Conservation (phyloP, 2,329 filamentous ascomycete genomes). For the Fusarium chuoi region DNA sequence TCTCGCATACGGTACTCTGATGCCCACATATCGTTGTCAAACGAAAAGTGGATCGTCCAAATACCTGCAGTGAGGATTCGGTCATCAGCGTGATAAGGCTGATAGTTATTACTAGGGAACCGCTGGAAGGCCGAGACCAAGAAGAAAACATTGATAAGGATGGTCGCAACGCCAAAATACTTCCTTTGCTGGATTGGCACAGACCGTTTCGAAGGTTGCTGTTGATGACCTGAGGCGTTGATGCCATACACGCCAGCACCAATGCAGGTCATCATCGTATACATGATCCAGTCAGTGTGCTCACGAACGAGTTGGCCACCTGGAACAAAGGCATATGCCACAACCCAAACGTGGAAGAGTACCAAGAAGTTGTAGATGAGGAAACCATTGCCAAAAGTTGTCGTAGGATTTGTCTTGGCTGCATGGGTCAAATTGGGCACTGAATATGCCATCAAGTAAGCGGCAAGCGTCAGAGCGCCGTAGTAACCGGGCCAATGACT, state of each 20-base stretch:
- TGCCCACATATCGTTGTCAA: constrained; percentile 99
- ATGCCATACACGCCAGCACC: constrained; percentile 86
- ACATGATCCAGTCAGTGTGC: constrained; percentile 96
- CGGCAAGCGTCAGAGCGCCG: constrained; percentile 78
- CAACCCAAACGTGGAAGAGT: constrained; percentile 98
- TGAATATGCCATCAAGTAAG: constrained; percentile 84
- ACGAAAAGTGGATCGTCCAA: constrained; percentile 98
- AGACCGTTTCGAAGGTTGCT: constrained; percentile 46
- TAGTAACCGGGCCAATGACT: constrained; percentile 91
- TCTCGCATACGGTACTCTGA: constrained; percentile 94
- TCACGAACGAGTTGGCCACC: constrained; percentile 93
- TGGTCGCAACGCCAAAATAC: constrained; percentile 68
- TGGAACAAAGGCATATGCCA: constrained; percentile 97
- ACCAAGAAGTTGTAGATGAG: constrained; percentile 92
- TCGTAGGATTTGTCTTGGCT: constrained; percentile 78
- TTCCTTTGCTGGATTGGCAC: constrained; percentile 58
- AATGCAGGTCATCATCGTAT: constrained; percentile 82
- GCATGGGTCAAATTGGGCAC: constrained; percentile 81
- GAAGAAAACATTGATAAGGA: constrained; percentile 82
- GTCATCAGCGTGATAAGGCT: constrained; percentile 86
- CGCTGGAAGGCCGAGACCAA: constrained; percentile 85
- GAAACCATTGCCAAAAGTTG: constrained; percentile 89
- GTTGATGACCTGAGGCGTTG: constrained; percentile 60
- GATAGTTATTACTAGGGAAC: constrained; percentile 93
- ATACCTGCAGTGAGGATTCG: constrained; percentile 94